Percentiles rank a stretch among this genome's conserved stretches.
Evolutionary conservation across 192 early-diverging fungal genomes (phyloP).

Genomic region (Coemansia sp.): DNA sequence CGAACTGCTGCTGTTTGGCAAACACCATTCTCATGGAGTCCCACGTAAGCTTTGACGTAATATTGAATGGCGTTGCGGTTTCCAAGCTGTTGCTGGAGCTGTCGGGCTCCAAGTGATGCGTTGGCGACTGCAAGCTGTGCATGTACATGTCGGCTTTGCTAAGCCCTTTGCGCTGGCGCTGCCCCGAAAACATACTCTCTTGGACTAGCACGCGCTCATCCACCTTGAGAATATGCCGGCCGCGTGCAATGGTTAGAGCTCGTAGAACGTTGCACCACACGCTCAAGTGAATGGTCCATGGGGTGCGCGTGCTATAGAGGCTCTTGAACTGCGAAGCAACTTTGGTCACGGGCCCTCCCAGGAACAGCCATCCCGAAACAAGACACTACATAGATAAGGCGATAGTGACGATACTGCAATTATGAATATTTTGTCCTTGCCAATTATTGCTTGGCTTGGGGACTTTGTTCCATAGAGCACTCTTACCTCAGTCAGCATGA

Average conservation of each 20-base stretch:
- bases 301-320: constrained; percentile 19
- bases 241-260: constrained; percentile 41
- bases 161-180: constrained; percentile 37
- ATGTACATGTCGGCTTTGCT: constrained; percentile 43
- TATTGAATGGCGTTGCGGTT: constrained; percentile 34
- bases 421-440: not conserved
- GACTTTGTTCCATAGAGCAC: not conserved
- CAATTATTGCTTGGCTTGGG: not conserved
- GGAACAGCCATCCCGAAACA: constrained; percentile 25
- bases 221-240: constrained; percentile 34
- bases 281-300: constrained; percentile 38
- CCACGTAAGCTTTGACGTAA: constrained; percentile 38
- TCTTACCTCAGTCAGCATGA: constrained; percentile 36
- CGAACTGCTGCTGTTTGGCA: constrained; percentile 2
- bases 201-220: constrained; percentile 47
- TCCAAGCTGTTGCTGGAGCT: constrained; percentile 9
- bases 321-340: constrained; percentile 11
- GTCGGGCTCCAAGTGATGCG: constrained; percentile 12
- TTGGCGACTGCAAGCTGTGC: constrained; percentile 12
- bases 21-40: constrained; percentile 34
- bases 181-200: constrained; percentile 51
- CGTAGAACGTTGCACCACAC: constrained; percentile 46
- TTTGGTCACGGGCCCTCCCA: constrained; percentile 3
- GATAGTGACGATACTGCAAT: not conserved
- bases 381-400: constrained; percentile 25